A percentile compares a stretch with the other conserved stretches of the same genome.
Evolutionary conservation across 306 rosid genomes (phyloP).

Genomic region (Begonia peltatifolia): DNA sequence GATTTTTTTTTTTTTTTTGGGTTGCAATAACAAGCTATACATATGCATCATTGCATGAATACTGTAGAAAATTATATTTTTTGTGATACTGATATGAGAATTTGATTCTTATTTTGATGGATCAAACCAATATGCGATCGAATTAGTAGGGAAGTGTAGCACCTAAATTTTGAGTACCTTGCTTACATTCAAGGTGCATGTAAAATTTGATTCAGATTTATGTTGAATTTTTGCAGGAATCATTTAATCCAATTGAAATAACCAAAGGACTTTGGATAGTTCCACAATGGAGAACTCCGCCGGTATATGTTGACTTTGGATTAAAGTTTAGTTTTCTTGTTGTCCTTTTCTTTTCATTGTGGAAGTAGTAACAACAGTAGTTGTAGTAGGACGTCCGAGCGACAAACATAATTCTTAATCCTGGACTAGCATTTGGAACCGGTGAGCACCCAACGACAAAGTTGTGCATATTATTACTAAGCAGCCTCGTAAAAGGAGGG

Average conservation of each 20-base stretch:
- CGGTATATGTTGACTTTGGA: conserved; percentile 23
- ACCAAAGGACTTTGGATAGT: conserved; percentile 74
- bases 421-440: conserved; percentile 86
- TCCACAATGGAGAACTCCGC: conserved; percentile 70
- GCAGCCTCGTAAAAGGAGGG: conserved; percentile 49
- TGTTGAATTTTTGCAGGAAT: conserved; percentile 36
- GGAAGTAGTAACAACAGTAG: background rate
- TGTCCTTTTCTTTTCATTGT: no score
- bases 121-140: no score
- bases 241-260: conserved; percentile 51
- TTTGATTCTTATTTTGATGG: no score
- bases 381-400: conserved; percentile 48
- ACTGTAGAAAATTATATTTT: no score
- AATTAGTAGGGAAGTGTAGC: no score
- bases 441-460: conserved; percentile 82
- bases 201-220: background rate
- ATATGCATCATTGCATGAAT: no score
- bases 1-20: no score
- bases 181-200: background rate
- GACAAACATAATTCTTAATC: conserved; percentile 66
- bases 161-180: no score
- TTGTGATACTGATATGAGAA: no score
- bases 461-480: conserved; percentile 65
- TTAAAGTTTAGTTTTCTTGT: background rate
- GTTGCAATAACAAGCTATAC: no score